phyloP scores from a whole-genome alignment of 805 yeast species.

The Naumovozyma baii region DNA sequence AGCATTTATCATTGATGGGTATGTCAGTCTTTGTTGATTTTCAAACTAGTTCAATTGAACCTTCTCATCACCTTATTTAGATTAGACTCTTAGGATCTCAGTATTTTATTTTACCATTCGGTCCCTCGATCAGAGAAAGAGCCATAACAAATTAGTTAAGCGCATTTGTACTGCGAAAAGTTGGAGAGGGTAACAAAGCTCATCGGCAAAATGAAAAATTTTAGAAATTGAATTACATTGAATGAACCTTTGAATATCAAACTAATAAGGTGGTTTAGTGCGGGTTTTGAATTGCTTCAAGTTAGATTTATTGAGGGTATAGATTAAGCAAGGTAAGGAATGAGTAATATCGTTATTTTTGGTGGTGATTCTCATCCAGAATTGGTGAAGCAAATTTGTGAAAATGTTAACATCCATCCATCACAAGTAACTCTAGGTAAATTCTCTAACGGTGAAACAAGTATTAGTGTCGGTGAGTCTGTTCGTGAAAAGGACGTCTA shows the following conservation, averaged over 20 bases:
- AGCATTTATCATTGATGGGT: slow-evolving; percentile 60
- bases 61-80: not conserved
- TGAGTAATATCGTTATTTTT: slow-evolving; percentile 53
- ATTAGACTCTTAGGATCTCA: no score
- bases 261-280: no score
- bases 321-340: no score
- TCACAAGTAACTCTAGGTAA: slow-evolving; percentile 58
- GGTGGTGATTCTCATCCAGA: slow-evolving; percentile 88
- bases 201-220: not conserved
- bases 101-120: no score
- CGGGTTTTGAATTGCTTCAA: no score
- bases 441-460: slow-evolving; percentile 88
- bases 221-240: not conserved
- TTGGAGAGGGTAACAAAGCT: not conserved
- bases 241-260: no score
- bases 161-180: no score
- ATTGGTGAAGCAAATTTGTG: slow-evolving; percentile 66
- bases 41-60: not conserved
- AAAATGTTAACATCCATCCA: slow-evolving; percentile 60
- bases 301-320: no score
- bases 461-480: slow-evolving; percentile 74
- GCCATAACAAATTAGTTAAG: no score
- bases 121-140: no score
- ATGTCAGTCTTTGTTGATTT: not conserved
- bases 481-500: slow-evolving; percentile 95